phyloP scores from a whole-genome alignment of 768 basidiomycete species.

The Boletus rubescentipes region DNA sequence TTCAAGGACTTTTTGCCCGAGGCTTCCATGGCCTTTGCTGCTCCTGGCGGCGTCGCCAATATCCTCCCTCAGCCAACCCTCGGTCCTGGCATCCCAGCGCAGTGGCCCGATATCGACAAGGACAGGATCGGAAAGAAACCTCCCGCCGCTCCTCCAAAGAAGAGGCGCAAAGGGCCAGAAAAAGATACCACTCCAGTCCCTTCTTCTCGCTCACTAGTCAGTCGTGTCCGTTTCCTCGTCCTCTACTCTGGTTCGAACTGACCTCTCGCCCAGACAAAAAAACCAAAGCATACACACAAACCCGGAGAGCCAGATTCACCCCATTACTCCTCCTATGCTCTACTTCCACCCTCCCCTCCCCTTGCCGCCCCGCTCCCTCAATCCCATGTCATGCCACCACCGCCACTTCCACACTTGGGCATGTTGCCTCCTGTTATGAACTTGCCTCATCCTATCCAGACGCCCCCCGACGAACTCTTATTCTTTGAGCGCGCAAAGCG shows the following conservation, averaged over 20 bases:
- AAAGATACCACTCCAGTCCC: constrained; percentile 68
- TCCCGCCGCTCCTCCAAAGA: constrained; percentile 42
- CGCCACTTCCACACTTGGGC: constrained; percentile 26
- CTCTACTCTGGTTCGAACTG: neutral
- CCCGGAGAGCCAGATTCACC: constrained; percentile 56
- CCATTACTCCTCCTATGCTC: constrained; percentile 43
- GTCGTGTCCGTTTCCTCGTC: constrained; percentile 41
- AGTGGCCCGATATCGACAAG: constrained; percentile 44
- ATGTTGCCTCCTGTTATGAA: constrained; percentile 24
- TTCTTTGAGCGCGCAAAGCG: constrained; percentile 96
- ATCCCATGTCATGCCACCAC: constrained; percentile 31
- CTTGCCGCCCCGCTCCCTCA: constrained; percentile 22
- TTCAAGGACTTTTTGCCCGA: constrained; percentile 84
- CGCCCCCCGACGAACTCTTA: constrained; percentile 70
- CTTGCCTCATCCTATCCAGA: constrained; percentile 33
- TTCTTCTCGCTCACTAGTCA: constrained; percentile 46
- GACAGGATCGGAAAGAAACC: constrained; percentile 46
- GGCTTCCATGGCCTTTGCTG: constrained; percentile 42
- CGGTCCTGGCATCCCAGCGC: constrained; percentile 32
- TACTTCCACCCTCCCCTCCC: constrained; percentile 38
- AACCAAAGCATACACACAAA: constrained; percentile 60
- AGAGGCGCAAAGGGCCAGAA: constrained; percentile 62
- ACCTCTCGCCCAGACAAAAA: constrained; percentile 49
- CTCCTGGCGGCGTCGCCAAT: constrained; percentile 42
- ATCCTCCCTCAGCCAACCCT: constrained; percentile 51